phyloP scores from a whole-genome alignment of 768 basidiomycete genomes.

The Mycena sanguinolenta region DNA sequence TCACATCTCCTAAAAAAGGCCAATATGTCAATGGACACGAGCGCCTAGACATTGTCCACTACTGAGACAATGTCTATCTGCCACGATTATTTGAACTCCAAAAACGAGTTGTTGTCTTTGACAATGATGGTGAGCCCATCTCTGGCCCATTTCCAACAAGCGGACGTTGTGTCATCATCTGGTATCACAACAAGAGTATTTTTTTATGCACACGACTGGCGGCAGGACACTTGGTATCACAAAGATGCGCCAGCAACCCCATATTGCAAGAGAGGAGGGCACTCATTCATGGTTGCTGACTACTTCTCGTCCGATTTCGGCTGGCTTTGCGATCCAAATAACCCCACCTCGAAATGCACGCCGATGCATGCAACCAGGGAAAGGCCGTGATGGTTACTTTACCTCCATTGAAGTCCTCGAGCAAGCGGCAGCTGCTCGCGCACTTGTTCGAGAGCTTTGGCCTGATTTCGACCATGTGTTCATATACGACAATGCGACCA shows the following conservation, averaged over 20 bases:
- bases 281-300: too few relatives aligned
- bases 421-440: too few relatives aligned
- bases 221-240: neutral
- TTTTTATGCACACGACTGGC: neutral
- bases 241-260: conserved; percentile 33
- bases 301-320: conserved; percentile 44
- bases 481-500: too few relatives aligned
- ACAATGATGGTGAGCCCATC: conserved; percentile 20
- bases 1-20: conserved; percentile 34
- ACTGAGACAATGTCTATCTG: conserved; percentile 41
- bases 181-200: neutral
- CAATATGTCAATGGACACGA: conserved; percentile 40
- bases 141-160: conserved; percentile 2
- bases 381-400: too few relatives aligned
- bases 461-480: too few relatives aligned
- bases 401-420: too few relatives aligned
- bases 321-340: conserved; percentile 24
- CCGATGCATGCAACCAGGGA: conserved; percentile 36
- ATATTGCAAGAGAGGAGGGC: conserved; percentile 42
- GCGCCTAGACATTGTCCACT: conserved; percentile 29
- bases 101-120: conserved; percentile 1
- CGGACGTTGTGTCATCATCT: neutral
- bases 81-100: conserved; percentile 19
- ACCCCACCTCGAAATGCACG: conserved; percentile 26
- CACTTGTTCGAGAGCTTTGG: too few relatives aligned